phyloP scores from a whole-genome alignment of 2,329 filamentous ascomycete species.

The Chalaropsis thielavioides region DNA sequence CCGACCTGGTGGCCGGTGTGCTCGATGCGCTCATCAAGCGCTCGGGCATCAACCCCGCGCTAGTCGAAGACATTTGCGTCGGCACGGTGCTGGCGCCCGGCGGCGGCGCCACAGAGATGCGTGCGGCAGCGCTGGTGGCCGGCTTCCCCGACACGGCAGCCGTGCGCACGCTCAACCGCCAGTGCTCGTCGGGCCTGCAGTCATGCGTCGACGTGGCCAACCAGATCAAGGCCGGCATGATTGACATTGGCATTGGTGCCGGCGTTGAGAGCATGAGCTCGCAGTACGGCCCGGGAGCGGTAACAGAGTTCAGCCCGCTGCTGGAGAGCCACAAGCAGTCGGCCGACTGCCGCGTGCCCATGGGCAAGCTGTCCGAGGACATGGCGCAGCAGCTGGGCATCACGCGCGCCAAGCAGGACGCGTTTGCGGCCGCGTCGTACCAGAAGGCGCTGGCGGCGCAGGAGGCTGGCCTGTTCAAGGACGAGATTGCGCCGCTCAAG shows the following conservation, averaged over 20 bases:
- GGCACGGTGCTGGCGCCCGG: slow-evolving; percentile 84
- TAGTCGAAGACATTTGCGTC: slow-evolving; percentile 87
- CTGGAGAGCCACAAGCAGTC: slow-evolving; percentile 69
- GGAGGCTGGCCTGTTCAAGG: slow-evolving; percentile 73
- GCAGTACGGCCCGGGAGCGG: slow-evolving; percentile 80
- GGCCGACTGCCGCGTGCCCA: slow-evolving; percentile 93
- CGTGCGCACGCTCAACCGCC: slow-evolving; percentile 80
- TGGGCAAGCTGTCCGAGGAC: slow-evolving; percentile 84
- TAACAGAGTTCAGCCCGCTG: slow-evolving; percentile 82
- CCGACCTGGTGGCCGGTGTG: slow-evolving; percentile 72
- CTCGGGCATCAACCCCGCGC: slow-evolving; percentile 72
- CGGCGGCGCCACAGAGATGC: slow-evolving; percentile 92
- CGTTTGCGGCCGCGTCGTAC: slow-evolving; percentile 88
- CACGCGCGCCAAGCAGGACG: slow-evolving; percentile 60
- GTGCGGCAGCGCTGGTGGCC: slow-evolving; percentile 76
- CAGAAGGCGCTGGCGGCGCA: slow-evolving; percentile 80
- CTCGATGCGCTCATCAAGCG: slow-evolving; percentile 70
- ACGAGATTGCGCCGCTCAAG: slow-evolving; percentile 77
- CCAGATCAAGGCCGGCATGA: slow-evolving; percentile 81
- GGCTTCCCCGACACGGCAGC: slow-evolving; percentile 76
- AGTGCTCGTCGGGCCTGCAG: slow-evolving; percentile 87
- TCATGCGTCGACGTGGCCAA: slow-evolving; percentile 90
- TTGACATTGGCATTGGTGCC: slow-evolving; percentile 84
- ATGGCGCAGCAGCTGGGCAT: slow-evolving; percentile 82
- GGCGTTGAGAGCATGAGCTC: slow-evolving; percentile 93